A percentile compares a stretch with the other conserved stretches of the same genome.
phyloP scores from a whole-genome alignment of 2,329 filamentous ascomycete genomes.

The Ilyonectria destructans region DNA sequence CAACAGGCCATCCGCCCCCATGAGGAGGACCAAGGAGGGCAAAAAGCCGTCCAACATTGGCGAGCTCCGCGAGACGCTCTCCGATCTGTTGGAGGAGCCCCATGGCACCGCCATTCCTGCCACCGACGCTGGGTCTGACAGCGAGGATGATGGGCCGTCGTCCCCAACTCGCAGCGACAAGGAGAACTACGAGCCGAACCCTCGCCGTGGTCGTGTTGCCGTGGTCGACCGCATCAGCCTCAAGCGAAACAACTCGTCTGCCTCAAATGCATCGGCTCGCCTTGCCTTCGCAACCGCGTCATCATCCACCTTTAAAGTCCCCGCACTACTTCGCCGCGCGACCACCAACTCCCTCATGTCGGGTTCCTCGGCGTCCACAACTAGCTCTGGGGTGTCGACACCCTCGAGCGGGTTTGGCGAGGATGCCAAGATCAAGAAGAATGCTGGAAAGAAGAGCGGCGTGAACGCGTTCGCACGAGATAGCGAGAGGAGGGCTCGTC shows the following conservation, averaged over 20 bases:
- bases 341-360: slow-evolving; percentile 76
- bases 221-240: slow-evolving; percentile 84
- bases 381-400: slow-evolving; percentile 54
- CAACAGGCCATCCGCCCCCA: slow-evolving; percentile 71
- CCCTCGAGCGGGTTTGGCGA: slow-evolving; percentile 61
- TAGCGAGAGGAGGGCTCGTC: slow-evolving; percentile 69
- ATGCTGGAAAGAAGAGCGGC: slow-evolving; percentile 73
- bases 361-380: slow-evolving; percentile 52
- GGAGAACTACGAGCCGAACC: slow-evolving; percentile 63
- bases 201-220: slow-evolving; percentile 56
- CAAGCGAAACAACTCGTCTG: slow-evolving; percentile 69
- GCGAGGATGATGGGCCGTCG: slow-evolving; percentile 59
- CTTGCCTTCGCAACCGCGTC: slow-evolving; percentile 72
- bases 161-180: slow-evolving; percentile 60
- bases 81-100: slow-evolving; percentile 84
- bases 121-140: slow-evolving; percentile 55
- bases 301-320: slow-evolving; percentile 74
- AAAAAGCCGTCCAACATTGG: slow-evolving; percentile 82
- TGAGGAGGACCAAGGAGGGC: slow-evolving; percentile 74
- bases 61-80: slow-evolving; percentile 88
- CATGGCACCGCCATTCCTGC: slow-evolving; percentile 66
- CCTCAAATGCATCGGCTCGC: slow-evolving; percentile 53
- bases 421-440: slow-evolving; percentile 73
- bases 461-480: slow-evolving; percentile 75
- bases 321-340: slow-evolving; percentile 80